Conservation (phyloP, 2,329 filamentous ascomycete genomes). For the Fusarium keratoplasticum region DNA sequence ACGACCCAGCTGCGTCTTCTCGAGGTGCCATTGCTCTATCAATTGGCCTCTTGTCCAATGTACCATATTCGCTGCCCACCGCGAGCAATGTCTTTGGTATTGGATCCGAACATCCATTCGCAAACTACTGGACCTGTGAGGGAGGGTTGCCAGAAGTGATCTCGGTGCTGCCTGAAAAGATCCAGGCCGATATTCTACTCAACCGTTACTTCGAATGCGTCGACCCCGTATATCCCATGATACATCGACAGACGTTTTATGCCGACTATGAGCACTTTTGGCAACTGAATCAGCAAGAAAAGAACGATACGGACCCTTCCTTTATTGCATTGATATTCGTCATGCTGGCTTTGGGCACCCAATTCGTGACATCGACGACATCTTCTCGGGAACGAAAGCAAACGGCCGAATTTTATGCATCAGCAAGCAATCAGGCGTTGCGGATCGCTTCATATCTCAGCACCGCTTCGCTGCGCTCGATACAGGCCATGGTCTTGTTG, state of each 20-base stretch:
- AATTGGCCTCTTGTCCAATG: constrained; percentile 75
- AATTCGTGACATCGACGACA: constrained; percentile 72
- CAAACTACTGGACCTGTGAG: constrained; percentile 86
- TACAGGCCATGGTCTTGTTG: constrained; percentile 84
- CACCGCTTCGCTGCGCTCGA: constrained; percentile 76
- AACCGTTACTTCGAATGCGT: constrained; percentile 76
- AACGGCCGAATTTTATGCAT: constrained; percentile 85
- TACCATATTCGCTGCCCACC: constrained; percentile 77
- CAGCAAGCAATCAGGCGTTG: constrained; percentile 81
- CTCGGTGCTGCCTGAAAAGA: constrained; percentile 78
- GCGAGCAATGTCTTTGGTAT: constrained; percentile 86
- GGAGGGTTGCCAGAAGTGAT: constrained; percentile 82
- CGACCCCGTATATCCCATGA: constrained; percentile 84
- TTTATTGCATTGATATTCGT: constrained; percentile 80
- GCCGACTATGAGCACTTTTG: constrained; percentile 84
- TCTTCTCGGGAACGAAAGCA: constrained; percentile 74
- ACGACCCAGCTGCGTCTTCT: constrained; percentile 57
- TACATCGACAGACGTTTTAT: constrained; percentile 80
- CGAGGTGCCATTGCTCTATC: constrained; percentile 66
- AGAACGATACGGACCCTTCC: constrained; percentile 71
- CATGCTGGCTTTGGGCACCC: constrained; percentile 82
- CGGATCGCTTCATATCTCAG: constrained; percentile 82
- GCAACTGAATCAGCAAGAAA: constrained; percentile 69
- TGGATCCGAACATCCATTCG: constrained; percentile 81
- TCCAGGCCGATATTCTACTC: constrained; percentile 78